Evolutionary conservation across 495 filamentous ascomycete genomes (phyloP), one percentile per base, ranked within the genome.

Genomic region (Xylaria nigripes): DNA sequence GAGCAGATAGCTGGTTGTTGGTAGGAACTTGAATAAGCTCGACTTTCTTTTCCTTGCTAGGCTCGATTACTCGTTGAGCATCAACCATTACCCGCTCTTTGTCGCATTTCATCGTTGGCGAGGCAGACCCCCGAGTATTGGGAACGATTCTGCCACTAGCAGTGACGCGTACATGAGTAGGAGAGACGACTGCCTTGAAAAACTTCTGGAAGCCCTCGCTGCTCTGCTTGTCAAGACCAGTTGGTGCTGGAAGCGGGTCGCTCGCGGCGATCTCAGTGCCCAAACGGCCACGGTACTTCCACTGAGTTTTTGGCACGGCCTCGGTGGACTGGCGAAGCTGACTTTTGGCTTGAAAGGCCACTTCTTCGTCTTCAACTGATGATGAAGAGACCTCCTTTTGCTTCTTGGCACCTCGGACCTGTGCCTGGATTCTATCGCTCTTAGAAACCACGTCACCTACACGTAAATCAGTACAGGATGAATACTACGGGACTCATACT

Each of bases 111-210:
- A 66, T 56, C 1, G 71, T 70, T 4, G 75, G 73, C 9, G 73
- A 76, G 3, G 60, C 61, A 3, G 71, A 71, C 15, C 67, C 72
- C 10, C 77, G 75, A 24, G 70, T 78, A 55, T 81, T 81, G 12
- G 78, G 77, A 4, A 81, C 78, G 59, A 81, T 80, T 40, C 72
- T 67, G 36, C 77, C 73, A 51, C 76, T 73, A 50, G 78, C 76
- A n/a, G 77, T 80, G 44, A 80, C 76, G 21, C 78, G 69, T 51
- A 80, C 71, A 58, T 79, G 74, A 30, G 76, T 75, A 42, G 77
- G 73, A 30, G 79, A 80, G 21, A 76, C 72, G 12, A 81, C 77
- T 6, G 72, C 78, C 52, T 76, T 73, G 65, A 73, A 80, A 61
- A 81, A 81, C 40, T 71, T 68, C 62, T 76, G 72, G 57, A 81